Percentiles rank a stretch among this genome's conserved stretches.
phyloP scores from a whole-genome alignment of 805 yeast species.

The Metschnikowia drakensbergensis region DNA sequence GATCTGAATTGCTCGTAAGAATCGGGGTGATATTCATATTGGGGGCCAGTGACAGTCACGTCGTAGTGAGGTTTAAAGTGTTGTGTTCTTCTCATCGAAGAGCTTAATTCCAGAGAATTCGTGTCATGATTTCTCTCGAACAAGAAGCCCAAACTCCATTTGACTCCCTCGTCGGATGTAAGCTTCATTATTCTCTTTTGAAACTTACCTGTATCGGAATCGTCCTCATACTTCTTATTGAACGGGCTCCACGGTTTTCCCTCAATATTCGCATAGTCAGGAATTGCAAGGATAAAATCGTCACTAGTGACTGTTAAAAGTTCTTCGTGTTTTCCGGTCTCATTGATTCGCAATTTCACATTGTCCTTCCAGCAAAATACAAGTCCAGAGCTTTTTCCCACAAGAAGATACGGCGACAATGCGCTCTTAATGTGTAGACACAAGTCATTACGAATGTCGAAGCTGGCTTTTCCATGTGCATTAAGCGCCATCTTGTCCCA shows the following conservation, averaged over 20 bases:
- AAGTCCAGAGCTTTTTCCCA: conserved; percentile 59
- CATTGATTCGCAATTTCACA: conserved; percentile 49
- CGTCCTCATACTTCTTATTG: conserved; percentile 14
- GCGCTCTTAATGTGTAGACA: conserved; percentile 62
- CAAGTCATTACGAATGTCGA: conserved; percentile 49
- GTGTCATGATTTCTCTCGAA: conserved; percentile 59
- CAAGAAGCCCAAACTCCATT: conserved; percentile 72
- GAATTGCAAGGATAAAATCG: conserved; percentile 54
- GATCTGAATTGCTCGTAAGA: conserved; percentile 79
- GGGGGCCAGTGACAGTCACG: conserved; percentile 57
- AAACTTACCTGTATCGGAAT: conserved; percentile 29
- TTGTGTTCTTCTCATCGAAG: conserved; percentile 40
- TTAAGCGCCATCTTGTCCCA: conserved; percentile 53
- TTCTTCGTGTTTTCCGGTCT: conserved; percentile 45
- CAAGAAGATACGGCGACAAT: conserved; percentile 51
- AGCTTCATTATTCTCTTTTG: conserved; percentile 52
- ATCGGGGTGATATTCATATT: conserved; percentile 59
- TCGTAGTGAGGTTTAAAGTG: conserved; percentile 61
- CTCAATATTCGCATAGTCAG: conserved; percentile 41
- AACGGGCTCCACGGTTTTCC: conserved; percentile 38
- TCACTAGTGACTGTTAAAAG: conserved; percentile 53
- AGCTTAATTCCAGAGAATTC: conserved; percentile 29
- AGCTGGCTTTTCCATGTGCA: conserved; percentile 50
- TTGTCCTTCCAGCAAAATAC: conserved; percentile 62
- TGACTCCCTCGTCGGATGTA: conserved; percentile 54